Evolutionary conservation across 257 asterid species (phyloP).

Genomic region (Petunia secreta): DNA sequence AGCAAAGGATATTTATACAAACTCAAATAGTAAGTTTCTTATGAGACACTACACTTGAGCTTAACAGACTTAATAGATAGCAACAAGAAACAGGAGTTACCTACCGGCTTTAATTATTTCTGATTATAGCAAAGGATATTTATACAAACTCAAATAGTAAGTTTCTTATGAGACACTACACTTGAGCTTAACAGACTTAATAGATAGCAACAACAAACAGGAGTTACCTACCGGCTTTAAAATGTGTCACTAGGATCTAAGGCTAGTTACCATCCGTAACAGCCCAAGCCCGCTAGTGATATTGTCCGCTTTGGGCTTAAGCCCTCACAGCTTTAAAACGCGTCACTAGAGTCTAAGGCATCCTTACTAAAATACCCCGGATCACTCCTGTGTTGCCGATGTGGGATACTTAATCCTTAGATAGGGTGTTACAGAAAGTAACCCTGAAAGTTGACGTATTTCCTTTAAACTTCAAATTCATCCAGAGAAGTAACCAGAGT

Average conservation of each 20-base stretch:
- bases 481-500: neutral
- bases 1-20: neutral
- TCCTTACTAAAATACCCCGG: too few relatives aligned
- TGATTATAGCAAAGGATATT: neutral
- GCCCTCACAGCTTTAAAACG: too few relatives aligned
- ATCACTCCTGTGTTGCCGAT: too few relatives aligned
- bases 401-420: too few relatives aligned
- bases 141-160: neutral
- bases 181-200: neutral
- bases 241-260: too few relatives aligned
- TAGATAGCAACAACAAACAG: neutral
- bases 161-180: neutral
- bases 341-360: too few relatives aligned
- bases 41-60: constrained; percentile 4
- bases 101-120: neutral
- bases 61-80: neutral
- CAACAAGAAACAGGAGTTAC: neutral
- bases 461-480: neutral
- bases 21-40: neutral
- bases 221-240: neutral
- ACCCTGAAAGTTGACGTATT: neutral
- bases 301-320: too few relatives aligned
- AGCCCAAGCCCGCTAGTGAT: too few relatives aligned
- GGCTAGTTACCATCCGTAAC: too few relatives aligned
- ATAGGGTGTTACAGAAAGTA: neutral